These are phyloP conservation scores for Arthromyces matolae DNA, from an alignment of 768 basidiomycete species.

Conservation along the genomic window DNA sequence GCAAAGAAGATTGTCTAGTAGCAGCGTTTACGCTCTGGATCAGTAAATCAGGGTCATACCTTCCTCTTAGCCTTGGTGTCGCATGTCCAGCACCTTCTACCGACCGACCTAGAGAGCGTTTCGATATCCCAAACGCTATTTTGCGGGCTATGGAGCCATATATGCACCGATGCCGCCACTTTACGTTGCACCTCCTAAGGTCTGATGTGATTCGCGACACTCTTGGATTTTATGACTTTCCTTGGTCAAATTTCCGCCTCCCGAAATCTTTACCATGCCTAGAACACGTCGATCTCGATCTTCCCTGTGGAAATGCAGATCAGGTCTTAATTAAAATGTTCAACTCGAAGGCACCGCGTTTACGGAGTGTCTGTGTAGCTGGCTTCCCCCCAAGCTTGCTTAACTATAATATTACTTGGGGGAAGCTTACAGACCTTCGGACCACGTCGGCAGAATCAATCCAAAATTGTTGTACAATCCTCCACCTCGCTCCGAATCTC, in stretches of 20 bases:
- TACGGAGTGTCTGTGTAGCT: background rate
- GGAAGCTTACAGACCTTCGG: background rate
- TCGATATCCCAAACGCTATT: too few species aligned
- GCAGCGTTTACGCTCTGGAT: background rate
- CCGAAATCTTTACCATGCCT: background rate
- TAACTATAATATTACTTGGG: too few species aligned
- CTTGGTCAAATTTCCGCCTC: background rate
- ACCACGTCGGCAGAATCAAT: slow-evolving; percentile 5
- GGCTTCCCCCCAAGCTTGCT: slow-evolving; percentile 4
- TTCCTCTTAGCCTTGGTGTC: too few species aligned
- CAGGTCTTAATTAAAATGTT: background rate
- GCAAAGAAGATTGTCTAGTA: too few species aligned
- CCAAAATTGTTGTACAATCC: background rate
- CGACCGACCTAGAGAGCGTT: too few species aligned
- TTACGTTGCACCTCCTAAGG: background rate
- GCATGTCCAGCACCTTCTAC: too few species aligned
- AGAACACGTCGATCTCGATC: background rate
- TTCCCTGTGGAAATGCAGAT: background rate
- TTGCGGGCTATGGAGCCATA: background rate
- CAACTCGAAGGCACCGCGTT: background rate
- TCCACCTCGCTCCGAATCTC: background rate
- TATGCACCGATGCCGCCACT: background rate
- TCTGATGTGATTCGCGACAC: background rate
- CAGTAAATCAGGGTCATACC: background rate
- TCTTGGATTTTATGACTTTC: background rate